Evolutionary conservation across 164 flowering plant species (phyloP), one percentile per base, ranked within the genome.

Genomic region (Dillenia turbinata): DNA sequence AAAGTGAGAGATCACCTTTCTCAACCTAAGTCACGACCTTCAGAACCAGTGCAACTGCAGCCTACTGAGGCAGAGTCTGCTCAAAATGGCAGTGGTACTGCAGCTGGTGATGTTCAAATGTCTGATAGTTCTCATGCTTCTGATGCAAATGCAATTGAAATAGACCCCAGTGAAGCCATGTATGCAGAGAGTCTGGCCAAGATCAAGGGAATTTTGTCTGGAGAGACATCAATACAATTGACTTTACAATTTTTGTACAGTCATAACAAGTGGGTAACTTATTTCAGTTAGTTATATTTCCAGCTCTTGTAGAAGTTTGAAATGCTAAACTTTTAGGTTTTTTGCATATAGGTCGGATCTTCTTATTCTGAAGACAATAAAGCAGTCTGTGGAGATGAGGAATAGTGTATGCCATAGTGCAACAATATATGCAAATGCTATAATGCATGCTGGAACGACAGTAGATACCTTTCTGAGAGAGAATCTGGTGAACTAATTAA

Each of bases 331-430:
- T 8, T 62, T 73, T 33, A 53, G 53, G 15, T 56, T 61, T 5
- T 33, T 64, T 78, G 40, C 46, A 10, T 67, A 9, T 64, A 89
- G 97, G 70, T 91, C 97, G 19, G 97, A 89, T 77, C 89, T 89
- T 52, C 80, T 91, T 62, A 89, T 87, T 56, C 73, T 91, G 57
- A 91, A 91, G 80, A 89, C 93, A 57, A 87, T 89, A 69, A 91
- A 91, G 82, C 97, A 91, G 73, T 89, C 97, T 48, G 90, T 91
- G 63, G 97, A 91, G 77, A 87, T 89, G 92, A 83, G 94, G 76
- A 91, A 91, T 59, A 91, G 97, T 73, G 97, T 91, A 49, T 91
- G 97, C 65, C 97, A 91, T 61, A 91, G 97, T 80, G 97, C 97
- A 16, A 91, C 97, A 33, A 89, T 91, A 26, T 85, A 85, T 83